These are phyloP conservation scores for Colletotrichum filicis DNA, from an alignment of 2,329 filamentous ascomycete species.

Conservation along the genomic window DNA sequence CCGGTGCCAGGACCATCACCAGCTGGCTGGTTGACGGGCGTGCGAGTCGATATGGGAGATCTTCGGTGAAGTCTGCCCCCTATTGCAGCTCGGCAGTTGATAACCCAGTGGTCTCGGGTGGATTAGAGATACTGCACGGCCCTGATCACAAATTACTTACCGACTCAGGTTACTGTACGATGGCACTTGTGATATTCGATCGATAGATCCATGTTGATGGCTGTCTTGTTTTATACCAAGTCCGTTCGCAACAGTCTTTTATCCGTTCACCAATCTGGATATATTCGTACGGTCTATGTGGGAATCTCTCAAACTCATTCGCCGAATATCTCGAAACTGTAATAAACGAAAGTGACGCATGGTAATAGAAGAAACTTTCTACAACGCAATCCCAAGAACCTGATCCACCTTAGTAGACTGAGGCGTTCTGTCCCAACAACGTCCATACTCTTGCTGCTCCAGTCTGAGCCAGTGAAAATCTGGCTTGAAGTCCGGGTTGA, in stretches of 20 bases:
- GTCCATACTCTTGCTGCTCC: conserved; percentile 6
- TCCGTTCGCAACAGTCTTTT: background rate
- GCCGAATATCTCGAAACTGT: background rate
- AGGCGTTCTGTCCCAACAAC: background rate
- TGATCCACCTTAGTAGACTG: conserved; percentile 17
- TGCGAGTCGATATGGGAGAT: background rate
- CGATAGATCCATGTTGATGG: background rate
- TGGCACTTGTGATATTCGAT: background rate
- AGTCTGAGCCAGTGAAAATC: conserved; percentile 28
- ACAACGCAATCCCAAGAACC: conserved; percentile 31
- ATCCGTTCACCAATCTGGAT: background rate
- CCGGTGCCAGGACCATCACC: background rate
- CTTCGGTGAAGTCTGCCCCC: background rate
- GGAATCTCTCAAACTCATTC: background rate
- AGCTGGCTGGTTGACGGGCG: background rate
- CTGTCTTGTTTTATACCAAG: background rate
- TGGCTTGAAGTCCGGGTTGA: conserved; percentile 16
- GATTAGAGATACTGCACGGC: background rate
- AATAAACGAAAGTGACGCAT: background rate
- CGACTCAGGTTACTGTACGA: background rate
- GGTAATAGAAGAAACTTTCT: background rate
- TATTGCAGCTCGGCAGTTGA: background rate
- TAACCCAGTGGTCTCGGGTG: background rate
- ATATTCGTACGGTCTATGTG: background rate
- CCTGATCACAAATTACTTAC: background rate